phyloP scores from a whole-genome alignment of 768 basidiomycete genomes.

The Pleurotus salmoneostramineus region DNA sequence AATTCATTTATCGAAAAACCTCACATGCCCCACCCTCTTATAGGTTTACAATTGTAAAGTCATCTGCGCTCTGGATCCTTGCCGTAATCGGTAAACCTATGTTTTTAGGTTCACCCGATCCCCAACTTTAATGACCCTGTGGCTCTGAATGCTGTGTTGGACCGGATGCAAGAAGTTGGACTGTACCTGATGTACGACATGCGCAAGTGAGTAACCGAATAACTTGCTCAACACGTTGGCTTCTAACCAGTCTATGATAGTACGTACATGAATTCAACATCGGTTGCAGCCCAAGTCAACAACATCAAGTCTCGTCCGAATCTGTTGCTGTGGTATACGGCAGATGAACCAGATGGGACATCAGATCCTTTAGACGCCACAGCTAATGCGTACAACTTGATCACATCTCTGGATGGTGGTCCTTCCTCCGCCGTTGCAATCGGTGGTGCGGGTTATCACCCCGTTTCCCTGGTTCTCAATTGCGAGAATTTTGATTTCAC shows the following conservation, averaged over 20 bases:
- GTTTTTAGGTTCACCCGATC: conserved; percentile 61
- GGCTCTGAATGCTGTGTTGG: conserved; percentile 52
- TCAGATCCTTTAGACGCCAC: conserved; percentile 66
- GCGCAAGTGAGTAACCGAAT: conserved; percentile 40
- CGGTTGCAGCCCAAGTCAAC: conserved; percentile 67
- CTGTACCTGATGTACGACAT: conserved; percentile 83
- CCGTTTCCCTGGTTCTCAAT: conserved; percentile 61
- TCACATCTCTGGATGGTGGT: conserved; percentile 53
- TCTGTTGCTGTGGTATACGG: conserved; percentile 71
- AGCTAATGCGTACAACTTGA: conserved; percentile 44
- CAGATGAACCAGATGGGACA: conserved; percentile 71
- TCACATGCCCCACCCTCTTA: not conserved
- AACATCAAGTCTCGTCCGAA: conserved; percentile 63
- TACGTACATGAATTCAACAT: conserved; percentile 61
- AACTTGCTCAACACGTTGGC: not conserved
- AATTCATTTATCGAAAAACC: not conserved
- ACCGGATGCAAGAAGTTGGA: conserved; percentile 67
- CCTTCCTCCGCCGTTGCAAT: conserved; percentile 16
- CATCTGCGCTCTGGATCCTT: conserved; percentile 7
- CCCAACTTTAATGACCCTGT: conserved; percentile 63
- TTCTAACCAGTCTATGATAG: conserved; percentile 21
- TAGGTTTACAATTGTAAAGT: conserved; percentile 37
- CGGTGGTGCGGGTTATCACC: conserved; percentile 57
- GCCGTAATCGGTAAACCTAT: conserved; percentile 18
- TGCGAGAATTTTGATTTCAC: conserved; percentile 65